Percentiles rank a stretch among this genome's conserved stretches.
phyloP scores from a whole-genome alignment of 179 eudicot species.

The Patellifolia procumbens region DNA sequence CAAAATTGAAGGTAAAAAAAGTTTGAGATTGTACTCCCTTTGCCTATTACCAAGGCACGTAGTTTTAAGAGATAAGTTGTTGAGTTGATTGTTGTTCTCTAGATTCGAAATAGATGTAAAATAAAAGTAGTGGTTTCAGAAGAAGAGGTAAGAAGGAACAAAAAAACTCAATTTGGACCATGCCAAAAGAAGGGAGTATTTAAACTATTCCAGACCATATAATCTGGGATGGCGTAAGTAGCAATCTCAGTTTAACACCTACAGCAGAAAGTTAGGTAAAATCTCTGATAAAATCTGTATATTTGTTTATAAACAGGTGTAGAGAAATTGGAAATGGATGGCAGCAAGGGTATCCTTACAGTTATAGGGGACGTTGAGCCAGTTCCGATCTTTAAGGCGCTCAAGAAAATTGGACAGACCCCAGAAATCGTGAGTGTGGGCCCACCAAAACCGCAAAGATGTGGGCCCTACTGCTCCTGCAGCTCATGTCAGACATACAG shows the following conservation, averaged over 20 bases:
- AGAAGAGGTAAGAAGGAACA: no score
- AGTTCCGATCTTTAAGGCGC: slow-evolving; percentile 31
- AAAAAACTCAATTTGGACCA: no score
- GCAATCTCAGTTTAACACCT: not conserved
- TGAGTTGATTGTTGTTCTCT: no score
- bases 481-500: slow-evolving; percentile 19
- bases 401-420: slow-evolving; percentile 38
- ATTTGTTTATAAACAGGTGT: slow-evolving; percentile 31
- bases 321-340: slow-evolving; percentile 38
- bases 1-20: slow-evolving; percentile 38
- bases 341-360: slow-evolving; percentile 37
- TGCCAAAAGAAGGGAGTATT: no score
- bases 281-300: not conserved
- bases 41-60: no score
- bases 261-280: not conserved
- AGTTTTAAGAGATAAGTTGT: no score
- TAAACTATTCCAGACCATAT: no score
- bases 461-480: slow-evolving; percentile 23
- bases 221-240: no score
- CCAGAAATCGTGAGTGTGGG: slow-evolving; percentile 42
- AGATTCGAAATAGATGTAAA: no score
- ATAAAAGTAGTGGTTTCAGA: no score
- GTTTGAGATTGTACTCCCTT: no score
- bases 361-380: slow-evolving; percentile 60
- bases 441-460: slow-evolving; percentile 30